Percentiles rank a stretch among this genome's conserved stretches.
Evolutionary conservation across 2,329 filamentous ascomycete genomes (phyloP).

Genomic region (Alternaria infectoria): DNA sequence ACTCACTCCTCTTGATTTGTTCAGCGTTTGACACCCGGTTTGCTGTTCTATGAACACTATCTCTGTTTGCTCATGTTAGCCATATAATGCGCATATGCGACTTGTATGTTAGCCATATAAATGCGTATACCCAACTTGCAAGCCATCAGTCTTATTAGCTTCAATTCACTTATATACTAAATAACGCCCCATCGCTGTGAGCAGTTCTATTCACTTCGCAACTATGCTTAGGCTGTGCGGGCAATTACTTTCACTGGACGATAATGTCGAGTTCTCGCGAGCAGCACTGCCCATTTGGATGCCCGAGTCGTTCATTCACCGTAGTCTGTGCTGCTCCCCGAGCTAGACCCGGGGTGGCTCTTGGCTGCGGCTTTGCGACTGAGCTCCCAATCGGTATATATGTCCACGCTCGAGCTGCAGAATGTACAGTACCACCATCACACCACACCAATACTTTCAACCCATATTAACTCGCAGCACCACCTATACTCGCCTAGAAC

Average conservation of each 20-base stretch:
- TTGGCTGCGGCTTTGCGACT: not conserved
- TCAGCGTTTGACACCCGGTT: not conserved
- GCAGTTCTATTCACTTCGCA: not conserved
- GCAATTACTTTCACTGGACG: not conserved
- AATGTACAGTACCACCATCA: rapidly evolving
- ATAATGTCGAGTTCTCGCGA: not conserved
- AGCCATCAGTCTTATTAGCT: not conserved
- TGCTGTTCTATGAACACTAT: not conserved
- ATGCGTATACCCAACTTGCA: not conserved
- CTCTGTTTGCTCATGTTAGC: not conserved
- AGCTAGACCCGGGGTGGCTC: not conserved
- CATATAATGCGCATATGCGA: too few species aligned
- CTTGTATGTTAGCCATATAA: not conserved
- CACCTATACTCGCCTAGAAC: not conserved
- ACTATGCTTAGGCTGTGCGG: not conserved
- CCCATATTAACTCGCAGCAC: not conserved
- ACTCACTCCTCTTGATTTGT: not conserved
- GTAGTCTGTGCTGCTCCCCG: not conserved
- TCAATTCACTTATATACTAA: not conserved
- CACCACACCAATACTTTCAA: not conserved
- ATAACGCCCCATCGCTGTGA: not conserved
- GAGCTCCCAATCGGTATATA: not conserved
- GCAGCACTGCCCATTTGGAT: not conserved
- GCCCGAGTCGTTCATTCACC: not conserved
- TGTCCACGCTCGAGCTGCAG: not conserved